A percentile compares a stretch with the other conserved stretches of the same genome.
Conservation (phyloP, 108 stramenopile genomes). For the Nitzschia sp. region DNA sequence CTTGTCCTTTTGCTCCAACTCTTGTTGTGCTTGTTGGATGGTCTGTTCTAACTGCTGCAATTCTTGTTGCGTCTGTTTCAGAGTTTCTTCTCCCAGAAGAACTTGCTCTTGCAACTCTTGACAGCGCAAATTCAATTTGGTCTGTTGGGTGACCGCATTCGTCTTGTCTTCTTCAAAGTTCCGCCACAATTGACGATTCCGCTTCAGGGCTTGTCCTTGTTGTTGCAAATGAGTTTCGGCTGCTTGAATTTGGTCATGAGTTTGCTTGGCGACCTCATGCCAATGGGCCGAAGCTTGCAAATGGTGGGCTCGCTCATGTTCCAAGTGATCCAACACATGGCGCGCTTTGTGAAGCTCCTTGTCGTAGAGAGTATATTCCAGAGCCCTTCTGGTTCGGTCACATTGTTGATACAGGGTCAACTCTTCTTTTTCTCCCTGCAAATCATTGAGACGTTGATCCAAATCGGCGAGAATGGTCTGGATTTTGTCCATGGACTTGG, state of each 20-base stretch:
- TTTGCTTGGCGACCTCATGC: conserved; percentile 61
- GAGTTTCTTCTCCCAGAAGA: conserved; percentile 48
- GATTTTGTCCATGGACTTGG: conserved; percentile 84
- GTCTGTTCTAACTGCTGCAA: conserved; percentile 54
- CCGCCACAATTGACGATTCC: conserved; percentile 52
- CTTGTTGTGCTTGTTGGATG: conserved; percentile 46
- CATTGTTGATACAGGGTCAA: conserved; percentile 86
- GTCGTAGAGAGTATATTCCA: conserved; percentile 96
- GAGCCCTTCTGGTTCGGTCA: conserved; percentile 88
- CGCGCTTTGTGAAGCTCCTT: conserved; percentile 87
- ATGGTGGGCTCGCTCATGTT: conserved; percentile 67
- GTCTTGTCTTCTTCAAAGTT: conserved; percentile 69
- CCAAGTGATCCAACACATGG: conserved; percentile 72
- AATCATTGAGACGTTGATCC: conserved; percentile 86
- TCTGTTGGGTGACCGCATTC: conserved; percentile 51
- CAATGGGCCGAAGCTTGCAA: conserved; percentile 47
- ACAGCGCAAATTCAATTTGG: conserved; percentile 66
- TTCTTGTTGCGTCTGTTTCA: conserved; percentile 56
- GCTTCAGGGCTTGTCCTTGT: conserved; percentile 45
- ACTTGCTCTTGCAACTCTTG: conserved; percentile 68
- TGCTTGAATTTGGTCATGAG: conserved; percentile 67
- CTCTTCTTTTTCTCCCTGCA: conserved; percentile 96
- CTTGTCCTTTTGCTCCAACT: conserved; percentile 64
- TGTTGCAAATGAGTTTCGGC: conserved; percentile 60
- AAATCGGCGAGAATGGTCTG: conserved; percentile 84